These are phyloP conservation scores for Phyllosticta citrichinensis DNA, from an alignment of 2,329 filamentous ascomycete species.

Conservation along the genomic window DNA sequence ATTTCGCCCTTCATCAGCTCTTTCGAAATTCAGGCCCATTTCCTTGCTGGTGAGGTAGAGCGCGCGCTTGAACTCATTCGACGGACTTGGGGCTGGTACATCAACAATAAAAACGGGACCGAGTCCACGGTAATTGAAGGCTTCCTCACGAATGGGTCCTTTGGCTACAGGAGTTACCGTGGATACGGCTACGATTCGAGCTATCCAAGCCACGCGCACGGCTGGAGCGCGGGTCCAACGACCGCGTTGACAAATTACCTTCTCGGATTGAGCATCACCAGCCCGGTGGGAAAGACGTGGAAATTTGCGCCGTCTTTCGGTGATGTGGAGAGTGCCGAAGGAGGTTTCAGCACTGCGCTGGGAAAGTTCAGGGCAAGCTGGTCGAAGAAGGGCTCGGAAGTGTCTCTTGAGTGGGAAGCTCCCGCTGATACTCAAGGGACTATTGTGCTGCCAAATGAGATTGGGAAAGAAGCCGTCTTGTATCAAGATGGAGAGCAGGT, in stretches of 20 bases:
- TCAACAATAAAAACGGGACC: constrained; percentile 48
- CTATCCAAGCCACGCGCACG: constrained; percentile 31
- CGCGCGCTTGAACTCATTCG: constrained; percentile 49
- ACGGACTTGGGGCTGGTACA: constrained; percentile 51
- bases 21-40: constrained; percentile 50
- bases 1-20: constrained; percentile 49
- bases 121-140: constrained; percentile 51
- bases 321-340: constrained; percentile 33
- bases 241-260: constrained; percentile 30
- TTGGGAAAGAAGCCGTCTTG: not conserved
- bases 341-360: constrained; percentile 37
- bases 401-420: constrained; percentile 12
- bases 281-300: constrained; percentile 33
- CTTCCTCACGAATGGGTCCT: constrained; percentile 46
- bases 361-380: constrained; percentile 33
- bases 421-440: not conserved
- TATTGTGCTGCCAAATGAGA: not conserved
- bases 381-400: constrained; percentile 13
- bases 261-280: constrained; percentile 34
- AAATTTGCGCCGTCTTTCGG: constrained; percentile 35
- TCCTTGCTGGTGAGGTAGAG: constrained; percentile 36
- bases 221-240: constrained; percentile 30
- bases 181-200: constrained; percentile 42
- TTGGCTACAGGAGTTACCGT: constrained; percentile 44
- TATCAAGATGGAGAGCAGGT: not conserved